Evolutionary conservation across 495 filamentous ascomycete genomes (phyloP).

Genomic region (Hyaloscypha finlandica): DNA sequence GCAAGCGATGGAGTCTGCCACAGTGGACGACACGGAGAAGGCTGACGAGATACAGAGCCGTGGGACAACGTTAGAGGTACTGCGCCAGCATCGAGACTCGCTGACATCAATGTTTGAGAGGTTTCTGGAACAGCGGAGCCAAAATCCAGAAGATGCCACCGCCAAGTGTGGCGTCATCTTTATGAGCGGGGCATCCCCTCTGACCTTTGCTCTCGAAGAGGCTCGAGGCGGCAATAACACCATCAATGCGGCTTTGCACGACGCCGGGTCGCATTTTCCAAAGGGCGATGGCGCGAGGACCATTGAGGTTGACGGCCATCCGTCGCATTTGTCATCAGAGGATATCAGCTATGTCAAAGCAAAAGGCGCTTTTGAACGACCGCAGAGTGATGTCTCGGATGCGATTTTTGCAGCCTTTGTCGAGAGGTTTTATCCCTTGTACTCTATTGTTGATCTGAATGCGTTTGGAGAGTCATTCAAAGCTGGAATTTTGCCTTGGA

Average conservation of each 20-base stretch:
- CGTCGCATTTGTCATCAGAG: background rate
- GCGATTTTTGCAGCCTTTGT: background rate
- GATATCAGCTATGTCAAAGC: background rate
- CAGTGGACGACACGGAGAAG: background rate
- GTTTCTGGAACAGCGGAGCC: constrained; percentile 2
- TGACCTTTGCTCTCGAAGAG: constrained; percentile 1
- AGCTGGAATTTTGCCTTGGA: constrained; percentile 1
- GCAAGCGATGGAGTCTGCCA: background rate
- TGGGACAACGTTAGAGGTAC: background rate
- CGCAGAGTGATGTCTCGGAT: background rate
- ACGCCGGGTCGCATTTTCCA: background rate
- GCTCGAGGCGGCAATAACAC: background rate
- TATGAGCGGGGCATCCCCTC: background rate
- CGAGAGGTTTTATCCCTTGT: background rate
- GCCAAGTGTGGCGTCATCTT: background rate
- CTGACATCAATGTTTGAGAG: background rate
- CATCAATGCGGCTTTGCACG: background rate
- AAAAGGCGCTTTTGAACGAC: background rate
- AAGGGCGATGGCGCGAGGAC: background rate
- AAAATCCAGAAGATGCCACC: background rate
- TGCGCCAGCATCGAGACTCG: background rate
- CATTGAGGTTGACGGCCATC: background rate
- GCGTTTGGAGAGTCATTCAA: background rate
- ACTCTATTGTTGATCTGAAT: background rate
- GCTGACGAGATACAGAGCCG: background rate